Evolutionary conservation across 139 green algal species (phyloP).

Genomic region (Gonium pectorale): DNA sequence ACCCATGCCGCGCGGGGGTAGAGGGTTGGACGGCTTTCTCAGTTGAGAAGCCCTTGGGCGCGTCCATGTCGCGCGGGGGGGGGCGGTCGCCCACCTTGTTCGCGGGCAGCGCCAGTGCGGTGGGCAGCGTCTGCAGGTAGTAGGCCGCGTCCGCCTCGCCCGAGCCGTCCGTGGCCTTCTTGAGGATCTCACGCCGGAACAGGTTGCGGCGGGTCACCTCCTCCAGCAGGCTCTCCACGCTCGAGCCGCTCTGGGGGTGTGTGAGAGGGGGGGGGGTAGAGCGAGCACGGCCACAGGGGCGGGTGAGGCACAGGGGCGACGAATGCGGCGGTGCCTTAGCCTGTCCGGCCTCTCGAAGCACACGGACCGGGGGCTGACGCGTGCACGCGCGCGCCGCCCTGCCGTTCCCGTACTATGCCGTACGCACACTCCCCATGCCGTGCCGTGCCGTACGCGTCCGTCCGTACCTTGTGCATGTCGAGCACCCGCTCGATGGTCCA

Average conservation of each 20-base stretch:
- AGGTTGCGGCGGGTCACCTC: slow-evolving; percentile 82
- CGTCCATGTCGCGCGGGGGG: not conserved
- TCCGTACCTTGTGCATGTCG: slow-evolving; percentile 56
- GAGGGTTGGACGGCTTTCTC: too few species aligned
- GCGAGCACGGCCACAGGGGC: not conserved
- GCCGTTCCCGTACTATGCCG: too few species aligned
- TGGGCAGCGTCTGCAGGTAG: slow-evolving; percentile 80
- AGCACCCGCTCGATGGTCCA: slow-evolving; percentile 58
- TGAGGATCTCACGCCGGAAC: slow-evolving; percentile 84
- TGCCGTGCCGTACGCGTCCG: not conserved
- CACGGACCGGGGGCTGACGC: too few species aligned
- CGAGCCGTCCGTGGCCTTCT: slow-evolving; percentile 64
- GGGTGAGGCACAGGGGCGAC: too few species aligned
- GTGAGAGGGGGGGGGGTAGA: slow-evolving; percentile 4
- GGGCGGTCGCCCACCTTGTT: slow-evolving; percentile 39
- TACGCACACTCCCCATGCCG: not conserved
- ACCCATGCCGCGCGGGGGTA: too few species aligned
- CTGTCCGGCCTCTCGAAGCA: too few species aligned
- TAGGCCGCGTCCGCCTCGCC: slow-evolving; percentile 80
- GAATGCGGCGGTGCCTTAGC: too few species aligned
- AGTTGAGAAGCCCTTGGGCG: too few species aligned
- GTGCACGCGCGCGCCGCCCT: too few species aligned
- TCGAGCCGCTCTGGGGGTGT: slow-evolving; percentile 63
- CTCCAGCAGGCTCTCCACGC: slow-evolving; percentile 75
- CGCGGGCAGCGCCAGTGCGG: slow-evolving; percentile 68